phyloP scores from a whole-genome alignment of 2,329 filamentous ascomycete genomes.

The Simplicillium sp. region DNA sequence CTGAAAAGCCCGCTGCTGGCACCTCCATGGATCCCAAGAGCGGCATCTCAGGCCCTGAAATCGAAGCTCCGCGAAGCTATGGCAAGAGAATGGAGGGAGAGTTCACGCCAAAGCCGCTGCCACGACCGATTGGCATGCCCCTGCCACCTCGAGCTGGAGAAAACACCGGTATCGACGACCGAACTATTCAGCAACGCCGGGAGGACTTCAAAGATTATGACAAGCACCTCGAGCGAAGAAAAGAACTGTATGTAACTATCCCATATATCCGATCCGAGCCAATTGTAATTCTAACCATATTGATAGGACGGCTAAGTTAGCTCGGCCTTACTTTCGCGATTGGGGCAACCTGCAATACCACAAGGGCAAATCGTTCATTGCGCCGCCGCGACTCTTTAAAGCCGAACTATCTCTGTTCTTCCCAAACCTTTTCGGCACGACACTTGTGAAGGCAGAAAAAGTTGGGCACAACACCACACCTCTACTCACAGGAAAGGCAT shows the following conservation, averaged over 20 bases:
- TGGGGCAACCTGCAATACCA: slow-evolving; percentile 77
- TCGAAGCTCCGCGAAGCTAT: slow-evolving; percentile 49
- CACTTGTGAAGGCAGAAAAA: slow-evolving; percentile 49
- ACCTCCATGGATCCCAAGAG: slow-evolving; percentile 26
- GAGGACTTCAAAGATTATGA: slow-evolving; percentile 80
- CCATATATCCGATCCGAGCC: background rate
- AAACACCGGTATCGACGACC: slow-evolving; percentile 67
- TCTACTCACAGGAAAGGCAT: slow-evolving; percentile 61
- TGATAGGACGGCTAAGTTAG: slow-evolving; percentile 60
- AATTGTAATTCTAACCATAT: slow-evolving; percentile 6
- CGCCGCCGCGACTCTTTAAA: slow-evolving; percentile 77
- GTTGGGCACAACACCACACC: slow-evolving; percentile 62
- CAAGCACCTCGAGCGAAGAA: slow-evolving; percentile 68
- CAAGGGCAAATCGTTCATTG: slow-evolving; percentile 85
- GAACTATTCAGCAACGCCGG: slow-evolving; percentile 57
- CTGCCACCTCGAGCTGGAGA: slow-evolving; percentile 66
- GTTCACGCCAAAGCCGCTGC: slow-evolving; percentile 50
- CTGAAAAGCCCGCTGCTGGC: slow-evolving; percentile 24
- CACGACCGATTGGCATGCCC: slow-evolving; percentile 73
- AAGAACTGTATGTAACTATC: slow-evolving; percentile 53
- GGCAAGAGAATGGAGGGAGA: slow-evolving; percentile 40
- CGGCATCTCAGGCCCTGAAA: slow-evolving; percentile 34
- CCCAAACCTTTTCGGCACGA: slow-evolving; percentile 80
- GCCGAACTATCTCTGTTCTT: slow-evolving; percentile 80
- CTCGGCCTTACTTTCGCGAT: slow-evolving; percentile 91